Evolutionary conservation across 2,329 filamentous ascomycete species (phyloP), one percentile per base, ranked within the genome.

Genomic region (Beauveria pseudobassiana): DNA sequence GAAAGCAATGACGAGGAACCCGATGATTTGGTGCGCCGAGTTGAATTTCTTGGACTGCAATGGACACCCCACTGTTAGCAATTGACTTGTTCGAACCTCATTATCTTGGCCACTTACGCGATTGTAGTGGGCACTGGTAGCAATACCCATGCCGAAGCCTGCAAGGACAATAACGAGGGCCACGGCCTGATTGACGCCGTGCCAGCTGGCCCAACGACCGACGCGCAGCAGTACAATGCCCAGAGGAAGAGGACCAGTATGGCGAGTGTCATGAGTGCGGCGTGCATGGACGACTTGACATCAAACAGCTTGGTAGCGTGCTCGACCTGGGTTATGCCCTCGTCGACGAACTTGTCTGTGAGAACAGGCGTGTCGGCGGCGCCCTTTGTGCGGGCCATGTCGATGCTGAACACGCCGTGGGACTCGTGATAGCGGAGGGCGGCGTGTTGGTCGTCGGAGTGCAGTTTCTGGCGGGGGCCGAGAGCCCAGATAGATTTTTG

Each of bases 21-120:
- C 85, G 62, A 88, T 73, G 55, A 87, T 75, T 67, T 87, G 84
- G 67, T 87, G 85, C 9, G 77, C 72, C 1, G 77, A 77, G 50
- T 76, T 77, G 71, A 84, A 83, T 10, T 73, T 72, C 55, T 78
- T 81, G 20, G 82, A 82, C 80, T 85, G 43, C 9, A 24, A 48
- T 26, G 12, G 55, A 43, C 26, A 59, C 46, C 26, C 22, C 34
- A 20, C 28, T n/a, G 64, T 68, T 42, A 69, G 63, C 20, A 57
- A 54, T 18, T n/a, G 43, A 24, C 20, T 9, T 8, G 5, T 26
- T n/a, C n/a, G 3, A 43, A 20, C 2, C 12, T n/a, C 3, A n/a
- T 3, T 10, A 3, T n/a, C 3, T 20, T 3, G 20, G 3, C 42
- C 59, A 72, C 81, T 71, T 74, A 86, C 84, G 66, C 84, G 75